These are phyloP conservation scores for Globisporangium paddicum DNA, from an alignment of 352 stramenopile species.

Conservation along the genomic window DNA sequence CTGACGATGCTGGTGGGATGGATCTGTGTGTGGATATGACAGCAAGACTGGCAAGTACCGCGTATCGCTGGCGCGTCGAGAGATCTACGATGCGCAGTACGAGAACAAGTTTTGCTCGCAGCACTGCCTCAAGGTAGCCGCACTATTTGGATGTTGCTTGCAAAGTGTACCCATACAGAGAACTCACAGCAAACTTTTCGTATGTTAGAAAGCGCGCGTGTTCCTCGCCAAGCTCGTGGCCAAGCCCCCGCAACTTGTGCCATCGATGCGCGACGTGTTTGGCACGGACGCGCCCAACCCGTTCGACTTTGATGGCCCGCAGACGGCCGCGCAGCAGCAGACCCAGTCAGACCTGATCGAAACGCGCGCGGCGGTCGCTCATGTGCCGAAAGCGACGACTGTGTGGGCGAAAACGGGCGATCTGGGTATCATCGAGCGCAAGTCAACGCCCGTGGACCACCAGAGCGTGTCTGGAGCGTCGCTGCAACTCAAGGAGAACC, in stretches of 20 bases:
- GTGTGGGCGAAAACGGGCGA: slow-evolving; percentile 77
- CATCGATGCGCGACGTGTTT: slow-evolving; percentile 74
- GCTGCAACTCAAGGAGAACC: slow-evolving; percentile 43
- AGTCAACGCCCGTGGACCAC: slow-evolving; percentile 23
- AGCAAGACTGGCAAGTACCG: slow-evolving; percentile 68
- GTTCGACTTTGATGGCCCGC: slow-evolving; percentile 40
- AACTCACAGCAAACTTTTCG: not conserved
- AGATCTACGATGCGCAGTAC: slow-evolving; percentile 78
- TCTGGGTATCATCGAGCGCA: slow-evolving; percentile 63
- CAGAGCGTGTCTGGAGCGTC: slow-evolving; percentile 14
- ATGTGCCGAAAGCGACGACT: slow-evolving; percentile 37
- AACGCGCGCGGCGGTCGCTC: not conserved
- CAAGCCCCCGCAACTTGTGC: slow-evolving; percentile 82
- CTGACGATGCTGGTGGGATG: not conserved
- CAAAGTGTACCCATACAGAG: too few species aligned
- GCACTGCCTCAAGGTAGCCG: slow-evolving; percentile 60
- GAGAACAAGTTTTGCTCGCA: slow-evolving; percentile 83
- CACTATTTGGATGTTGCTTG: not conserved
- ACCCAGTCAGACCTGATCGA: not conserved
- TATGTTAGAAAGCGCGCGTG: slow-evolving; percentile 62
- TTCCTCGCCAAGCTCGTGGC: slow-evolving; percentile 52
- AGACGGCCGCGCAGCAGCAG: slow-evolving; percentile 2
- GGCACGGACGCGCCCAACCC: slow-evolving; percentile 75
- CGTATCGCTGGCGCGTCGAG: slow-evolving; percentile 60
- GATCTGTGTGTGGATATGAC: not conserved